Evolutionary conservation across 352 stramenopile species (phyloP), one percentile per base, ranked within the genome.

Genomic region (Pilasporangium apinafurcum): DNA sequence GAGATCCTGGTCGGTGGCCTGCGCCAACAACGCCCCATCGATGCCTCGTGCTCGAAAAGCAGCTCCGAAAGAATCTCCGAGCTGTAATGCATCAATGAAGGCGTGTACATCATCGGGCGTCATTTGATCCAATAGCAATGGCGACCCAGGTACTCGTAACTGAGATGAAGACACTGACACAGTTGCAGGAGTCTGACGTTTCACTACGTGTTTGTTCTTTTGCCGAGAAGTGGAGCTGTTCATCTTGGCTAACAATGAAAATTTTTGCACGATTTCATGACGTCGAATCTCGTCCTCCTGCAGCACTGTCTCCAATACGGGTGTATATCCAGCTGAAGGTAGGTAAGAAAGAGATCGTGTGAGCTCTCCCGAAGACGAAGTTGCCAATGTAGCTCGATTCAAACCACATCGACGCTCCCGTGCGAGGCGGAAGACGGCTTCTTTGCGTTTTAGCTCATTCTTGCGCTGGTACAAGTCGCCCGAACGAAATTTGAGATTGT

Each of bases 401-500:
- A 34, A 17, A 31, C 40, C 32, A 16, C 24, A 20, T n/a, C 13
- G 9, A 7, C 44, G 44, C 17, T 58, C 50, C 16, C 44, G 44
- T 3, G 25, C 24, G 21, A 58, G 44, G 5, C 51, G 66, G 20
- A 51, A 70, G n/a, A 68, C 65, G 12, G 59, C 52, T 37, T 80
- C 68, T 28, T 83, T 83, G 21, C 68, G 66, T 25, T 70, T 74
- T 12, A 92, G 56, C 36, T 89, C 74, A 51, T 92, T 89, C 44
- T 64, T 68, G 14, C 80, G 71, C 47, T 90, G 76, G 39, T 78
- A 92, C 14, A 88, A 37, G 26, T 88, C 77, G 8, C 74, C 80
- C 0, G 70, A 75, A 13, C 69, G 67, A 18, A 74, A 72, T 48
- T 85, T 80, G 44, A 90, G 56, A 4, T 82, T 53, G 29, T 88